Evolutionary conservation across 2,329 filamentous ascomycete species (phyloP).

Genomic region (Hypomyces perniciosus): DNA sequence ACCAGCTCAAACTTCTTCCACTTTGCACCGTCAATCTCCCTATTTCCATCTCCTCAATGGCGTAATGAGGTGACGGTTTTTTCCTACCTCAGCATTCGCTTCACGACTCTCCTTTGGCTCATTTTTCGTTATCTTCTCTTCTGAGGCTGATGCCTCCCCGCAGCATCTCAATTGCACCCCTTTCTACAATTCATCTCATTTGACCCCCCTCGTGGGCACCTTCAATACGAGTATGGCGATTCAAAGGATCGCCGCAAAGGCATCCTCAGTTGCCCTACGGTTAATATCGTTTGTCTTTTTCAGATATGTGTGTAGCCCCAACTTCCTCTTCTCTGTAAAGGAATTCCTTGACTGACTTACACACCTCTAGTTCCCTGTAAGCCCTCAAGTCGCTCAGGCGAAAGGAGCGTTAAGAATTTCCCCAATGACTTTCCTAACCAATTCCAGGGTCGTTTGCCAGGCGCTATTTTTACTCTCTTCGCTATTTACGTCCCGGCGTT

Average conservation of each 20-base stretch:
- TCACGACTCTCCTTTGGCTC: neutral
- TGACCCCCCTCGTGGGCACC: neutral
- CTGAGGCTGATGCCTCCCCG: neutral
- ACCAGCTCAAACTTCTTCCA: neutral
- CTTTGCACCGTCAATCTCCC: neutral
- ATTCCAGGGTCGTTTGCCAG: conserved; percentile 36
- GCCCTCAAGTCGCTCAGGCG: conserved; percentile 7
- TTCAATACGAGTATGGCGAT: conserved; percentile 22
- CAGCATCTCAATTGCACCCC: neutral
- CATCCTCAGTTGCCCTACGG: conserved; percentile 33
- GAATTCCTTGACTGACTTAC: conserved; percentile 13
- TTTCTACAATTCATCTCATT: neutral
- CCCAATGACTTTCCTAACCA: conserved; percentile 9
- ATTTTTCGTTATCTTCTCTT: neutral
- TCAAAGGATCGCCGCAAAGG: conserved; percentile 26
- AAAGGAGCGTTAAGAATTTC: neutral
- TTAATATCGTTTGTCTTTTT: conserved; percentile 32
- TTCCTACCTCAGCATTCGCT: neutral
- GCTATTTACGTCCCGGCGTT: conserved; percentile 62
- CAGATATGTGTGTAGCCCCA: conserved; percentile 26
- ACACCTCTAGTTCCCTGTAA: conserved; percentile 30
- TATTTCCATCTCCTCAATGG: neutral
- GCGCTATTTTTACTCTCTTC: conserved; percentile 55
- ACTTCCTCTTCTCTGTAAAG: too few relatives aligned
- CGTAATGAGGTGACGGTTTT: conserved; percentile 9